phyloP scores from a whole-genome alignment of 768 basidiomycete species.

The Boletus rex-veris region DNA sequence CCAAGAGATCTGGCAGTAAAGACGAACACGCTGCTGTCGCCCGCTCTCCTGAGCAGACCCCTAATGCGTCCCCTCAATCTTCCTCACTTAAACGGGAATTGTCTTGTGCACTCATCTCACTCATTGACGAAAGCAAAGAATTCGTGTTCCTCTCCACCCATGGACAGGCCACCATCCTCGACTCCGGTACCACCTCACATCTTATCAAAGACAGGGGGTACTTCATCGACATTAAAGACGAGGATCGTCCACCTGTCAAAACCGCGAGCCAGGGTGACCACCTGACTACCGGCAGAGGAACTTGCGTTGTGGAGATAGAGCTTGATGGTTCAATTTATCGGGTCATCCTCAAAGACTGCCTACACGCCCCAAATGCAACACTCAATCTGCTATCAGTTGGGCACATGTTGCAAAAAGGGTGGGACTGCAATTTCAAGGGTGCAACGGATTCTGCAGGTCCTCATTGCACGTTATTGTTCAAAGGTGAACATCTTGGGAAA shows the following conservation, averaged over 20 bases:
- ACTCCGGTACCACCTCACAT: not conserved
- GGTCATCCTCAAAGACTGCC: not conserved
- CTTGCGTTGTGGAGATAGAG: not conserved
- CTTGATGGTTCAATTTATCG: not conserved
- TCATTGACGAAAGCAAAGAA: too few relatives aligned
- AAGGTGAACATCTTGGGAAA: not conserved
- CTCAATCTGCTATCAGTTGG: not conserved
- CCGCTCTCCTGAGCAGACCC: too few relatives aligned
- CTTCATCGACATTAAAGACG: not conserved
- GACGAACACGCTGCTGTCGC: too few relatives aligned
- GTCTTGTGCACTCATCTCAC: too few relatives aligned
- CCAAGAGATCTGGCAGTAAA: too few relatives aligned
- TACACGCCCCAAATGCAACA: not conserved
- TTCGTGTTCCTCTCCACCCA: too few relatives aligned
- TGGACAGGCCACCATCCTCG: not conserved
- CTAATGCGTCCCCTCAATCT: too few relatives aligned
- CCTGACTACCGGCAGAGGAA: not conserved
- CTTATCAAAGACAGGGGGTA: not conserved
- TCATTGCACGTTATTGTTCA: not conserved
- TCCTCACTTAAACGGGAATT: too few relatives aligned
- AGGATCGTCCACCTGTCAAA: not conserved
- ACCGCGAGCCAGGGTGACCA: not conserved
- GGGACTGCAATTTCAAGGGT: not conserved
- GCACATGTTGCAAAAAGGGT: not conserved
- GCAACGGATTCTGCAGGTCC: accelerated